A percentile compares a stretch with the other conserved stretches of the same genome.
Conservation (phyloP, 1,284 basidiomycete genomes). For the Hortiboletus rubellus region DNA sequence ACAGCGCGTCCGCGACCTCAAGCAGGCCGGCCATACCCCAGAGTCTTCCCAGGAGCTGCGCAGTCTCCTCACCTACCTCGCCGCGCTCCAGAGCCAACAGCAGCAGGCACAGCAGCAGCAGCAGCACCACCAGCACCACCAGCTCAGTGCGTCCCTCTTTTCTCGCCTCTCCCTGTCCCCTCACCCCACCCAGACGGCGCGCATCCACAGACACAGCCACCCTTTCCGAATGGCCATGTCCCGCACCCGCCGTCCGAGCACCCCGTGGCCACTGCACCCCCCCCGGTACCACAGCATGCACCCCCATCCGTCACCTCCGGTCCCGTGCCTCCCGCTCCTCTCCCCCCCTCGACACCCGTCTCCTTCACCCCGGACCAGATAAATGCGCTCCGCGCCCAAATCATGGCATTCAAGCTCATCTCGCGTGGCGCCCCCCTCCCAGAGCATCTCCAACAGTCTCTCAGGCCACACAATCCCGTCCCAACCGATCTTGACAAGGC, state of each 20-base stretch:
- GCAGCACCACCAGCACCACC: slow-evolving; percentile 28
- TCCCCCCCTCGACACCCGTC: slow-evolving; percentile 56
- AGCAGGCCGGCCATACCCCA: slow-evolving; percentile 33
- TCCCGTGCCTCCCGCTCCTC: slow-evolving; percentile 28
- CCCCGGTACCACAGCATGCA: slow-evolving; percentile 15
- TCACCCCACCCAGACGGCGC: slow-evolving; percentile 27
- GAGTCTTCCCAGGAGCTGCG: slow-evolving; percentile 33
- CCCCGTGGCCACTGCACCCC: slow-evolving; percentile 5
- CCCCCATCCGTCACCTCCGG: slow-evolving; percentile 27
- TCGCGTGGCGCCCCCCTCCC: slow-evolving; percentile 81
- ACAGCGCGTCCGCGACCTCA: slow-evolving; percentile 35
- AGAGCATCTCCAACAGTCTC: slow-evolving; percentile 75
- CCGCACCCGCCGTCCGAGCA: slow-evolving; percentile 20
- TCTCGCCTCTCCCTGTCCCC: neutral
- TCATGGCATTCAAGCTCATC: slow-evolving; percentile 87
- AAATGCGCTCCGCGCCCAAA: slow-evolving; percentile 82
- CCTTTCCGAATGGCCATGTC: slow-evolving; percentile 28
- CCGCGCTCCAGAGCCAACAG: slow-evolving; percentile 30
- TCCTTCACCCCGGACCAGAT: slow-evolving; percentile 87
- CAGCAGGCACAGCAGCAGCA: slow-evolving; percentile 32
- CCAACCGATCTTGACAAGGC: slow-evolving; percentile 65
- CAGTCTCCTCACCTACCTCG: slow-evolving; percentile 27
- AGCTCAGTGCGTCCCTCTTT: slow-evolving; percentile 31
- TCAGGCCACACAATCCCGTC: slow-evolving; percentile 61
- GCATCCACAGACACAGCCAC: slow-evolving; percentile 23